phyloP scores from a whole-genome alignment of 75 land plant species.

The Adiantum capillusveneris region DNA sequence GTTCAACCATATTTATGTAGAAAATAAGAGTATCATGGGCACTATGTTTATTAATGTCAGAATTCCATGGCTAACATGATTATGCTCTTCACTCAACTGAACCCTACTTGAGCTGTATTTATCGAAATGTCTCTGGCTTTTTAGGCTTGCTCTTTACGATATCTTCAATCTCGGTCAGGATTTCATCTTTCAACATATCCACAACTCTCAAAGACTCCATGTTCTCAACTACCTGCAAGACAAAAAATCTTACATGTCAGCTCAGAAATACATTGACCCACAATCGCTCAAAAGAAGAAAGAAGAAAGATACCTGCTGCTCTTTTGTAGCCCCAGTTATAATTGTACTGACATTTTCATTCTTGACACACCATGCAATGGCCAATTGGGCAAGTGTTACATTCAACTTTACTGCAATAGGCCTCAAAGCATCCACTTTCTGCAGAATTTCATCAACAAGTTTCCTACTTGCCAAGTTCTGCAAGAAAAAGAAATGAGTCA shows the following conservation, averaged over 20 bases:
- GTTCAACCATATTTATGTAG: no score
- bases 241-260: neutral
- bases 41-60: no score
- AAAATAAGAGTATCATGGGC: no score
- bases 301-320: conserved; percentile 24
- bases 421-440: conserved; percentile 29
- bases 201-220: conserved; percentile 34
- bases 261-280: neutral
- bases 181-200: conserved; percentile 24
- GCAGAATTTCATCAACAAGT: conserved; percentile 29
- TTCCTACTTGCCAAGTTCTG: conserved; percentile 28
- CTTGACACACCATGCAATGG: conserved; percentile 37
- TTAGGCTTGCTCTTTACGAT: conserved; percentile 26
- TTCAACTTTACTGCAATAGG: conserved; percentile 27
- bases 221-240: conserved; percentile 33
- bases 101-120: no score
- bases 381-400: conserved; percentile 36
- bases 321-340: conserved; percentile 45
- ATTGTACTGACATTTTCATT: conserved; percentile 46
- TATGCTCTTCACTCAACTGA: no score
- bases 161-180: conserved; percentile 32
- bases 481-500: neutral
- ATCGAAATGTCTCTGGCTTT: neutral
- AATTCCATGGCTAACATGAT: no score
- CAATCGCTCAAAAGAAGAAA: neutral